Conservation (phyloP, 495 filamentous ascomycete genomes). For the Xylaria grammica region DNA sequence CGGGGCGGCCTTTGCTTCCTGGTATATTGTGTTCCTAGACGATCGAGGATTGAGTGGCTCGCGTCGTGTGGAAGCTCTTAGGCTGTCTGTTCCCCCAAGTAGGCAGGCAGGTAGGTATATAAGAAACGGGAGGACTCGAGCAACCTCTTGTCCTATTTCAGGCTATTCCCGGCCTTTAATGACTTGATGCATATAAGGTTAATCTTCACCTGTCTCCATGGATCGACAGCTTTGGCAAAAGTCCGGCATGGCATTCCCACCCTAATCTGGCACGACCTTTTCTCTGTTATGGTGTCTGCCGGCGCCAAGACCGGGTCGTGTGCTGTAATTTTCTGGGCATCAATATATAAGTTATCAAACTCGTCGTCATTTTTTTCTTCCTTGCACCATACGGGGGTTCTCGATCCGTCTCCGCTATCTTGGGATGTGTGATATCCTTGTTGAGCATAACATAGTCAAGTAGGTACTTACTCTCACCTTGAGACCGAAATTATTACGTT, state of each 20-base stretch:
- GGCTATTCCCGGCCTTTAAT: slow-evolving; percentile 37
- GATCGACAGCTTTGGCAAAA: slow-evolving; percentile 28
- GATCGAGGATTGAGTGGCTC: slow-evolving; percentile 32
- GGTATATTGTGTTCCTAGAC: slow-evolving; percentile 37
- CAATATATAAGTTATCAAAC: slow-evolving; percentile 30
- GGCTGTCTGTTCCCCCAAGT: slow-evolving; percentile 28
- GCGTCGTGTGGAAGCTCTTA: slow-evolving; percentile 33
- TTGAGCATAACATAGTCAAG: slow-evolving; percentile 91
- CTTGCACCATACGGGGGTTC: slow-evolving; percentile 73
- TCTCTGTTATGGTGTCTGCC: slow-evolving; percentile 28
- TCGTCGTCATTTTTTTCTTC: slow-evolving; percentile 25
- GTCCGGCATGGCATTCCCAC: slow-evolving; percentile 34
- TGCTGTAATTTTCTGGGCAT: slow-evolving; percentile 29
- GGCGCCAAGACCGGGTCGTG: slow-evolving; percentile 30
- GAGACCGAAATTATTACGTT: background rate
- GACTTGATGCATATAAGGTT: slow-evolving; percentile 30
- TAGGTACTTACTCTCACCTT: slow-evolving; percentile 1
- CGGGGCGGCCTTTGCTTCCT: slow-evolving; percentile 31
- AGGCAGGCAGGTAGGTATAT: slow-evolving; percentile 37
- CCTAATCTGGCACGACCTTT: slow-evolving; percentile 28
- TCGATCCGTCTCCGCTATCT: slow-evolving; percentile 86
- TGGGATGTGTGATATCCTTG: slow-evolving; percentile 89
- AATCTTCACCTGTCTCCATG: slow-evolving; percentile 29
- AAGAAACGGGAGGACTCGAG: slow-evolving; percentile 36
- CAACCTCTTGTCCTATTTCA: slow-evolving; percentile 35